Conservation (phyloP, 768 basidiomycete species). For the Lentinula raphanica region DNA sequence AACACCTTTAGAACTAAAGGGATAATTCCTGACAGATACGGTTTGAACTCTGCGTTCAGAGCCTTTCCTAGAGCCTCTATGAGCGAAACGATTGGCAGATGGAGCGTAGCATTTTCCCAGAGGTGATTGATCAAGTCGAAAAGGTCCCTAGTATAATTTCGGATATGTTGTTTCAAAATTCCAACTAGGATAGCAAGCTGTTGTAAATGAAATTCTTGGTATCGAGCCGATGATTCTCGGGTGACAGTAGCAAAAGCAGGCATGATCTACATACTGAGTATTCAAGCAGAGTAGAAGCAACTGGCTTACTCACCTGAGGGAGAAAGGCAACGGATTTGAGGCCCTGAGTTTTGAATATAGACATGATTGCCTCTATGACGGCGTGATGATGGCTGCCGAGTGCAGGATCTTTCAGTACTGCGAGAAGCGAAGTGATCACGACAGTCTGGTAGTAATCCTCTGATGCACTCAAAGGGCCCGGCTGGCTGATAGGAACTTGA, state of each 20-base stretch:
- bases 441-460: constrained; percentile 98
- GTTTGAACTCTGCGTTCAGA: constrained; percentile 95
- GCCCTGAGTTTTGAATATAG: constrained; percentile 97
- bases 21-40: constrained; percentile 85
- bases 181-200: constrained; percentile 92
- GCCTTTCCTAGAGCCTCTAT: constrained; percentile 92
- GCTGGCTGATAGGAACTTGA: constrained; percentile 64
- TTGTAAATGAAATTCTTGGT: constrained; percentile 92
- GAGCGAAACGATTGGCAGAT: constrained; percentile 86
- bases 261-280: constrained; percentile 60
- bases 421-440: constrained; percentile 82
- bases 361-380: constrained; percentile 97
- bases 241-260: constrained; percentile 92
- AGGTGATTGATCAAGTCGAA: constrained; percentile 84
- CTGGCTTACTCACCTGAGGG: constrained; percentile 60
- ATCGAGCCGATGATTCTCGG: constrained; percentile 69
- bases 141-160: constrained; percentile 83
- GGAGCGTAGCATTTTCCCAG: constrained; percentile 81
- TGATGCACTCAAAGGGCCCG: constrained; percentile 55
- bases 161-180: constrained; percentile 96
- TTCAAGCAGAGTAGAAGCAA: background rate
- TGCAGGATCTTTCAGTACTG: constrained; percentile 84
- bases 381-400: constrained; percentile 84
- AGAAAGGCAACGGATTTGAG: constrained; percentile 93
- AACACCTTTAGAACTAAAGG: constrained; percentile 89